Conservation (phyloP, 352 stramenopile species). For the Pythium dissimile region DNA sequence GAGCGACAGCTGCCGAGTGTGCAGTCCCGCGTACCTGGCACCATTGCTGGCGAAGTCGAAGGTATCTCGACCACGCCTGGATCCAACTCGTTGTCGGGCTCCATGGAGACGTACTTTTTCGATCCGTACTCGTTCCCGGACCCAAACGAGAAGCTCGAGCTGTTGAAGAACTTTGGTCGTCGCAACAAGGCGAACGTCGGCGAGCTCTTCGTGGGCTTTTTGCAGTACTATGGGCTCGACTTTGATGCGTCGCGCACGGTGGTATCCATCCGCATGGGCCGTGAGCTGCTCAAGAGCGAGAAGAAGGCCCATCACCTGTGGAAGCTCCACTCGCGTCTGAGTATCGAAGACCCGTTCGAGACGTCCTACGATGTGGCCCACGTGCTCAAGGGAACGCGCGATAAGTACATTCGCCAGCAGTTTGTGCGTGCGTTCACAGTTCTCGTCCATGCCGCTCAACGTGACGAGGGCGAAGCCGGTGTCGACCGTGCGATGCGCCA, state of each 20-base stretch:
- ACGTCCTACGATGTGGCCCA: slow-evolving; percentile 97
- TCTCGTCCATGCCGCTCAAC: slow-evolving; percentile 39
- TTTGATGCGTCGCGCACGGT: slow-evolving; percentile 72
- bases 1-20: slow-evolving; percentile 40
- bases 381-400: slow-evolving; percentile 89
- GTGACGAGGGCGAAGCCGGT: background rate
- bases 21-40: slow-evolving; percentile 40
- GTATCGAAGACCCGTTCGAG: slow-evolving; percentile 99
- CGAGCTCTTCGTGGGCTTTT: slow-evolving; percentile 69
- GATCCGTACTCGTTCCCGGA: slow-evolving; percentile 65
- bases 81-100: background rate
- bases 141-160: slow-evolving; percentile 36
- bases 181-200: slow-evolving; percentile 55
- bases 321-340: slow-evolving; percentile 73
- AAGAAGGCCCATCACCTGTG: slow-evolving; percentile 65
- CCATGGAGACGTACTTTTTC: slow-evolving; percentile 83
- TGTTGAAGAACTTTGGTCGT: slow-evolving; percentile 36
- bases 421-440: slow-evolving; percentile 69
- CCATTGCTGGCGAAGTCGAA: slow-evolving; percentile 19
- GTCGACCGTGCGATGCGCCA: slow-evolving; percentile 13
- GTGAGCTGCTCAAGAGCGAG: slow-evolving; percentile 68
- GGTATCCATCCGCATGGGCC: slow-evolving; percentile 65
- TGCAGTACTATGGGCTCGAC: slow-evolving; percentile 66
- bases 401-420: slow-evolving; percentile 86
- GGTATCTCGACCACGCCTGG: background rate